Base-by-base conservation (phyloP, 2,329 filamentous ascomycete genomes). In the Fusarium tanahbumbuense region DNA sequence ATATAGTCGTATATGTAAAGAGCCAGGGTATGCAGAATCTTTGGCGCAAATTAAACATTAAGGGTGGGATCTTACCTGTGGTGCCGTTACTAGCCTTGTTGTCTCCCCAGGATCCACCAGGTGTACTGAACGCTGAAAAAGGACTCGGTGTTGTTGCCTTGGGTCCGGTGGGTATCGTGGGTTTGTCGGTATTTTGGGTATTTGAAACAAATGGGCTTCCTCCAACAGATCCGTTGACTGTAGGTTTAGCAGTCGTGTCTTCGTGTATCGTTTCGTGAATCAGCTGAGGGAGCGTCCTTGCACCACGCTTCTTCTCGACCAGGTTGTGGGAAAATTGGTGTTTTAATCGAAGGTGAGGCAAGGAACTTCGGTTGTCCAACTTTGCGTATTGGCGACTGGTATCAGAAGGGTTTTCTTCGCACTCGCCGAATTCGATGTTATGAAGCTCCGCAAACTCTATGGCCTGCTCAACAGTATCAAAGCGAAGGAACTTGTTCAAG, bases 391-490 rank as follows among this genome's bases (percentile, higher is more conserved):
- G 72, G 64, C 78, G 58, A 66, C 78, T 71, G 65, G 78, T 59
- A 70, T 84, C 70, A 71, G 79, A 65, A 45, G 80, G 78, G 11
- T 76, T 63, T 5, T 79, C 74, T 10, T 77, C 75, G 28, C 78
- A 77, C 32, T 77, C 66, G 2, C 83, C 79, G 55, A 90, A 89
- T 23, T 83, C 79, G 30, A 91, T 80, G 11, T 83, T 83, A 60
- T 89, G 87, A n/a, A 84, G 78, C 70, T 87, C 84, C 1, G 88
- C 88, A 77, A 93, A 90, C 2, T 85, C 83, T 18, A 91, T 83
- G 11, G 92, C 90, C 61, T 93, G 89, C 32, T 86, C 79, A 59
- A 91, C 85, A 0, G 86, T 88, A 67, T 93, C 92, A 68, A 93
- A 94, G 18, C 84, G 83, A n/a, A 91, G 80, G 65, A 87, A 86